A percentile compares a stretch with the other conserved stretches of the same genome.
These are phyloP conservation scores for Penicillium crustosum DNA, from an alignment of 2,329 filamentous ascomycete genomes.

Conservation along the genomic window DNA sequence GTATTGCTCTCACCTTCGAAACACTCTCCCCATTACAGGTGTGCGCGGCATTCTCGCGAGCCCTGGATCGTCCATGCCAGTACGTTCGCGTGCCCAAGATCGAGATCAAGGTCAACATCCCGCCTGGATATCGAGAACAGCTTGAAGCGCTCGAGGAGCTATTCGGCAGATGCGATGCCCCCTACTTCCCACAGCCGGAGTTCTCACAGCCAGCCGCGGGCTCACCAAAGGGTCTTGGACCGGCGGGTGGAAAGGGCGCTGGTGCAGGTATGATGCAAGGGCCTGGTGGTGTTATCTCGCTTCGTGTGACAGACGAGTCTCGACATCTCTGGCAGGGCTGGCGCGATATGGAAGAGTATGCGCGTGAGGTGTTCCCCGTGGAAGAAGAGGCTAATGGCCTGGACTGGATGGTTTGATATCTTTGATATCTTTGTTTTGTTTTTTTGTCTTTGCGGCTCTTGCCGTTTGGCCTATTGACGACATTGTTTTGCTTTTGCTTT, in stretches of 20 bases:
- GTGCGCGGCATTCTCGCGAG: conserved; percentile 75
- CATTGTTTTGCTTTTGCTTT: conserved; percentile 3
- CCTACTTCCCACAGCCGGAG: conserved; percentile 64
- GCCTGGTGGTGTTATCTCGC: conserved; percentile 59
- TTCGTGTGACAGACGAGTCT: conserved; percentile 70
- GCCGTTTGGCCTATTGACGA: background rate
- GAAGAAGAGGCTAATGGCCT: conserved; percentile 93
- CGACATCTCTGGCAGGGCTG: conserved; percentile 88
- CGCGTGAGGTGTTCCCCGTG: conserved; percentile 86
- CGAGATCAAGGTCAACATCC: conserved; percentile 81
- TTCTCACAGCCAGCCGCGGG: conserved; percentile 44
- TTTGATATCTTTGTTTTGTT: too few relatives aligned
- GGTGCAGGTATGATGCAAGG: conserved; percentile 49
- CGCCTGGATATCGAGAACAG: conserved; percentile 83
- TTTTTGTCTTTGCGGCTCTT: background rate
- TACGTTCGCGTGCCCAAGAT: conserved; percentile 75
- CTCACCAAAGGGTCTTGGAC: conserved; percentile 40
- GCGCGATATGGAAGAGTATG: conserved; percentile 89
- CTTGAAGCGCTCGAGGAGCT: conserved; percentile 65
- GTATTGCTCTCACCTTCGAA: conserved; percentile 88
- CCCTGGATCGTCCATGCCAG: conserved; percentile 71
- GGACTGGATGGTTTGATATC: conserved; percentile 72
- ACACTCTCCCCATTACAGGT: conserved; percentile 80
- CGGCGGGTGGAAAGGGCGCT: conserved; percentile 41
- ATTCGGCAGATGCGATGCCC: conserved; percentile 59